These are phyloP conservation scores for Dendryphion nanum DNA, from an alignment of 2,329 filamentous ascomycete species.

Conservation along the genomic window DNA sequence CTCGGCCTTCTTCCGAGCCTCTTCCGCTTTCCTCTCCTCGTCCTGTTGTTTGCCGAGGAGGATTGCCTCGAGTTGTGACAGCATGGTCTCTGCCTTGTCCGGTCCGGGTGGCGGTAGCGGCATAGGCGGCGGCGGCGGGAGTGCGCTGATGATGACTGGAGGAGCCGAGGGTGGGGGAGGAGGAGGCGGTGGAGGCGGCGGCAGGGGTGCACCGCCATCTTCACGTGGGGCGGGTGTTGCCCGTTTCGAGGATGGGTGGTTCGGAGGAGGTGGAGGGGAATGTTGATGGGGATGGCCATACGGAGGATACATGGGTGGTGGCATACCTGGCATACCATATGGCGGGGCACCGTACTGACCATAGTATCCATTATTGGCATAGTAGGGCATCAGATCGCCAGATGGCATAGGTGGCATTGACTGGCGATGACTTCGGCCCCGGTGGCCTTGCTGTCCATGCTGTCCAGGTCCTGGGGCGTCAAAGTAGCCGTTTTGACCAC, in stretches of 20 bases:
- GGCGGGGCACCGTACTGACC: constrained; percentile 27
- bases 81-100: constrained; percentile 28
- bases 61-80: constrained; percentile 29
- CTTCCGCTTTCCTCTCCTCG: constrained; percentile 13
- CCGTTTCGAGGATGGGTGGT: constrained; percentile 10
- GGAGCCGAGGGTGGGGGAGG: constrained; percentile 3
- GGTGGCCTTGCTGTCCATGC: constrained; percentile 1
- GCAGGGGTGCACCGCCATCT: constrained; percentile 8
- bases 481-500: constrained; percentile 38
- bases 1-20: constrained; percentile 33
- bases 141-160: not conserved
- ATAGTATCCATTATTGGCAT: constrained; percentile 20
- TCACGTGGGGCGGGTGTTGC: constrained; percentile 9
- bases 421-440: constrained; percentile 28
- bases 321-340: constrained; percentile 15
- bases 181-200: constrained; percentile 2
- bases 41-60: constrained; percentile 11
- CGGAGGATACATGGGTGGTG: constrained; percentile 19
- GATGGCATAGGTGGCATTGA: constrained; percentile 32
- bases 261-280: constrained; percentile 20
- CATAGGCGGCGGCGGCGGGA: constrained; percentile 3
- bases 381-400: constrained; percentile 34
- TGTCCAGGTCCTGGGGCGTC: not conserved
- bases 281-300: constrained; percentile 16
- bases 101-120: constrained; percentile 16